phyloP scores from a whole-genome alignment of 2,329 filamentous ascomycete species.

The Fusarium citri region DNA sequence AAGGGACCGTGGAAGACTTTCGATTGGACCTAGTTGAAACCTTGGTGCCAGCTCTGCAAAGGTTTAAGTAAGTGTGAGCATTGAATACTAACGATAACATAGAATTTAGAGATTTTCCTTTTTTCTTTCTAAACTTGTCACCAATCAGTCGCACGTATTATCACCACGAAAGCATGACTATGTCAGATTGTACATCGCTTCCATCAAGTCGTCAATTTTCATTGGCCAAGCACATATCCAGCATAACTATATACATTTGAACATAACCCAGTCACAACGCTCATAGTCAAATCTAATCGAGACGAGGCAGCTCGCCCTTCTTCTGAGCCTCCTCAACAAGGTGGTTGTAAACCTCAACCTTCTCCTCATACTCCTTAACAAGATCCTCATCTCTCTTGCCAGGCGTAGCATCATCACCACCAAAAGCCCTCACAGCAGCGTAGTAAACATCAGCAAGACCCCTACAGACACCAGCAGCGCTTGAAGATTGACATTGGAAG shows the following conservation, averaged over 20 bases:
- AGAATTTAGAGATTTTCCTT: too few relatives aligned
- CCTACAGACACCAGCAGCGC: conserved; percentile 45
- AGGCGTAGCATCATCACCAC: conserved; percentile 49
- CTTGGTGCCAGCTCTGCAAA: too few relatives aligned
- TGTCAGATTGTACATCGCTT: accelerated
- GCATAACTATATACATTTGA: neutral
- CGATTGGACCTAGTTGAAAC: too few relatives aligned
- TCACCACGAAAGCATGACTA: too few relatives aligned
- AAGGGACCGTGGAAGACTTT: too few relatives aligned
- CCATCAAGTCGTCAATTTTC: neutral
- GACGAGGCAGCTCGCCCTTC: conserved; percentile 47
- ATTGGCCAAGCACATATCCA: neutral
- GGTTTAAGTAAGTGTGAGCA: too few relatives aligned
- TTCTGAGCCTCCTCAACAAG: conserved; percentile 52
- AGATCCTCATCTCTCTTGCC: conserved; percentile 46
- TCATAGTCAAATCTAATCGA: neutral
- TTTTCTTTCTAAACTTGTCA: too few relatives aligned
- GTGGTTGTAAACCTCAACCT: conserved; percentile 51
- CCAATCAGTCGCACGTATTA: too few relatives aligned
- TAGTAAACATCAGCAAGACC: conserved; percentile 57
- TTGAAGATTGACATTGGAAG: conserved; percentile 50
- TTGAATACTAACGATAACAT: too few relatives aligned
- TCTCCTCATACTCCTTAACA: conserved; percentile 50
- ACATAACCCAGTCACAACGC: accelerated
- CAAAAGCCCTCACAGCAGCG: conserved; percentile 53